Conservation (phyloP, 768 basidiomycete species). For the Russula sp. region DNA sequence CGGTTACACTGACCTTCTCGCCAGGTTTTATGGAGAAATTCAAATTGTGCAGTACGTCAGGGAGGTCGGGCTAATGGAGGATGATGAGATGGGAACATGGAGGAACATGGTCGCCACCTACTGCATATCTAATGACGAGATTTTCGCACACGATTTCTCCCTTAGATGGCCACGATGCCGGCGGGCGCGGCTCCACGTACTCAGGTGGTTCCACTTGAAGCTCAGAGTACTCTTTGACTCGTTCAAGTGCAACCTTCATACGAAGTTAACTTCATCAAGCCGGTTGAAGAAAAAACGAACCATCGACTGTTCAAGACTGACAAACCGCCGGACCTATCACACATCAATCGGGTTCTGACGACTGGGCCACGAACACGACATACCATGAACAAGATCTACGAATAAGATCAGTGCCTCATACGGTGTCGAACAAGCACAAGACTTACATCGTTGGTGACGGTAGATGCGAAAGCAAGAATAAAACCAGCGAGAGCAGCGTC, state of each 20-base stretch:
- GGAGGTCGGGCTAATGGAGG: conserved; percentile 64
- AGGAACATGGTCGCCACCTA: conserved; percentile 34
- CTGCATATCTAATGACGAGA: conserved; percentile 73
- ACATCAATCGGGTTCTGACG: conserved; percentile 8
- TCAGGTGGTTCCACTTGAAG: conserved; percentile 73
- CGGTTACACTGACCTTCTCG: conserved; percentile 55
- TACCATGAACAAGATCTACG: conserved; percentile 34
- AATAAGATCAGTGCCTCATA: conserved; percentile 24
- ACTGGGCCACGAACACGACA: neutral
- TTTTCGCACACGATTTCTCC: conserved; percentile 68
- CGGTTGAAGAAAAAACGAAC: conserved; percentile 34
- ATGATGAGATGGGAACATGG: conserved; percentile 13
- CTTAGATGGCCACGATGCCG: conserved; percentile 67
- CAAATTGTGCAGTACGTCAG: conserved; percentile 75
- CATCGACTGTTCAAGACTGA: conserved; percentile 89
- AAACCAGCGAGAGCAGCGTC: conserved; percentile 83
- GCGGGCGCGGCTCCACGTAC: conserved; percentile 80
- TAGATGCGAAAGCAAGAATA: conserved; percentile 76
- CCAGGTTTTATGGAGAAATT: conserved; percentile 67
- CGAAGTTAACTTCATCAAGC: neutral
- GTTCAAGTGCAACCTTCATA: conserved; percentile 70
- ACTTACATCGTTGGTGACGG: conserved; percentile 61
- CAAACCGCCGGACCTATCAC: conserved; percentile 64
- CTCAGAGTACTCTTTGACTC: conserved; percentile 89
- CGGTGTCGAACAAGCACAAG: neutral